Evolutionary conservation across 2,329 filamentous ascomycete species (phyloP), one percentile per base, ranked within the genome.

Genomic region (Sporothrix pseudoabietina): DNA sequence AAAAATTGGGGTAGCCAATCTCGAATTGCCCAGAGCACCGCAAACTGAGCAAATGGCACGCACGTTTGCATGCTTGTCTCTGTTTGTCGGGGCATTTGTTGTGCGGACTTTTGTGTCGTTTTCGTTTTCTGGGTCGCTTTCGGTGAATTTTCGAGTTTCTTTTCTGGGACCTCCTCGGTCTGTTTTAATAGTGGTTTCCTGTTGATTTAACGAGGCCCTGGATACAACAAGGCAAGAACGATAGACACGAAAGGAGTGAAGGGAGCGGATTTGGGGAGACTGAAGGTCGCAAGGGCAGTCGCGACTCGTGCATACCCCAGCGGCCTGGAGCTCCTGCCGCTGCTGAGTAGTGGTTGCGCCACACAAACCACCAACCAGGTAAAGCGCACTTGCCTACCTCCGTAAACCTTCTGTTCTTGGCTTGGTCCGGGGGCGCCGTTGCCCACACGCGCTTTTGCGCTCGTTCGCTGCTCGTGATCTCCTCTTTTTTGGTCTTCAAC

Each of bases 1-100:
- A 55, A 65, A 41, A 71, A 70, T 55, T 70, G 72, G 72, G 44
- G 66, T 65, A 72, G 39, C 52, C 39, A 71, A 59, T 70, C 35
- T 59, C 52, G 35, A 59, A 49, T 6, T 65, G 61, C 61, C 39
- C 39, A 66, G 39, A 47, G 10, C 61, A 8, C 54, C 32, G 16
- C 16, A 32, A 35, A 57, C 54, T 30, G 52, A 26, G 26, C 10
- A 19, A 63, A 63, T 65, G 59, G 35, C 35, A 66, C 14, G 39
- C 39, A 66, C 10, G 41, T 44, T 44, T 49, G 10, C 12, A 55
- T 55, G 52, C 7, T n/a, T 44, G 61, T 65, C 61, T 26, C 39
- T 47, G 22, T 16, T 19, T 19, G 39, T 44, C 61, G 39, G 61
- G 14, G 39, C 16, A n/a, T 47, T 30, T 57, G 19, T 61, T 39